Conservation (phyloP, 2,329 filamentous ascomycete genomes). For the Cladosporium sp. region DNA sequence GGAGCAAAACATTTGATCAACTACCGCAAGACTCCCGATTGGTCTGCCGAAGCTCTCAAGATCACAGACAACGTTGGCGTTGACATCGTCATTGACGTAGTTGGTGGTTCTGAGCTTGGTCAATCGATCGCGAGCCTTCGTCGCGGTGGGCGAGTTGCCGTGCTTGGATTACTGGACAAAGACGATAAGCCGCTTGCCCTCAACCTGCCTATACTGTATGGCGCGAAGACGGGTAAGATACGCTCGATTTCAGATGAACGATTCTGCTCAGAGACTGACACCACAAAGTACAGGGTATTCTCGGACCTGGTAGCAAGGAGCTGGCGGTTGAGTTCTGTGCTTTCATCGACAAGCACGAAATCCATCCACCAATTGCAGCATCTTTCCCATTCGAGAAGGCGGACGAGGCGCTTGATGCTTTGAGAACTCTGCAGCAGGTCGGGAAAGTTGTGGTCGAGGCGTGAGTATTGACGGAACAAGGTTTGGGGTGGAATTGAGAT, state of each 20-base stretch:
- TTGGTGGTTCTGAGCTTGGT: constrained; percentile 42
- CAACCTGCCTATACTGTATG: constrained; percentile 19
- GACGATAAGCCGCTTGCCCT: constrained; percentile 17
- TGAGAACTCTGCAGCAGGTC: constrained; percentile 29
- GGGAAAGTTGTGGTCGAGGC: constrained; percentile 27
- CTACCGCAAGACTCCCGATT: constrained; percentile 53
- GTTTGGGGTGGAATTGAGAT: too few species aligned
- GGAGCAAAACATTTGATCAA: constrained; percentile 57
- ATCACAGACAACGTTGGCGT: constrained; percentile 36
- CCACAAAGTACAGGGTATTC: constrained; percentile 15
- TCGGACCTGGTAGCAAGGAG: constrained; percentile 37
- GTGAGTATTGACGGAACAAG: not conserved
- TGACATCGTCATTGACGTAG: constrained; percentile 46
- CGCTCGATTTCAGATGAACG: not conserved
- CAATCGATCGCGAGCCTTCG: constrained; percentile 36
- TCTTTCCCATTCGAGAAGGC: constrained; percentile 34
- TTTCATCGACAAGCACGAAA: constrained; percentile 37
- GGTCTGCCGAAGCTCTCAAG: constrained; percentile 52
- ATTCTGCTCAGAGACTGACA: not conserved
- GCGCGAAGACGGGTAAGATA: constrained; percentile 17
- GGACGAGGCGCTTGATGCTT: constrained; percentile 27
- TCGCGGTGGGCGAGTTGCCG: constrained; percentile 33
- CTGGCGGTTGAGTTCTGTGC: constrained; percentile 36
- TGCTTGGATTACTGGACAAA: constrained; percentile 27
- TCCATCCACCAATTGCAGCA: constrained; percentile 35